These are phyloP conservation scores for Colletotrichum kahawae DNA, from an alignment of 2,329 filamentous ascomycete genomes.

Conservation along the genomic window DNA sequence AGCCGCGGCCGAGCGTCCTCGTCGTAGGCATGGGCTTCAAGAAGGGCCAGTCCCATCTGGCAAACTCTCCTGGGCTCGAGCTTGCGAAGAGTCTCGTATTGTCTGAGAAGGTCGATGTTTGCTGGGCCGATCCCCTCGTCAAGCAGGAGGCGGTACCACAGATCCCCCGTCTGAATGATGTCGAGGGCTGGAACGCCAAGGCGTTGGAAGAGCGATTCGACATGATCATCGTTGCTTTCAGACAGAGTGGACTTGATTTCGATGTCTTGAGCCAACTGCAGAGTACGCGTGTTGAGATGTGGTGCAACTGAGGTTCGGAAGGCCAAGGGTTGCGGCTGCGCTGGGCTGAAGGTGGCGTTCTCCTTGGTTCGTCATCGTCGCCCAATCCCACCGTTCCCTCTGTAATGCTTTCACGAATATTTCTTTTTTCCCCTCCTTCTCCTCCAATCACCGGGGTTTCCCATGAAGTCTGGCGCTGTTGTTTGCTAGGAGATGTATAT, in stretches of 20 bases:
- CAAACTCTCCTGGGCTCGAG: slow-evolving; percentile 52
- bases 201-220: slow-evolving; percentile 42
- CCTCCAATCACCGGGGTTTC: background rate
- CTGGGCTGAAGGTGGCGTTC: background rate
- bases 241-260: slow-evolving; percentile 48
- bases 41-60: slow-evolving; percentile 49
- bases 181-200: slow-evolving; percentile 39
- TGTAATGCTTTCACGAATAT: background rate
- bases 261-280: slow-evolving; percentile 37
- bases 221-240: slow-evolving; percentile 48
- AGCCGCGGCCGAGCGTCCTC: slow-evolving; percentile 36
- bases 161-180: slow-evolving; percentile 40
- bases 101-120: slow-evolving; percentile 43
- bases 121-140: slow-evolving; percentile 50
- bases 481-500: background rate
- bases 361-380: background rate
- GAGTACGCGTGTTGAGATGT: slow-evolving; percentile 41
- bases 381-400: background rate
- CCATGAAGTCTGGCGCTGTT: background rate
- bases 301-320: slow-evolving; percentile 32
- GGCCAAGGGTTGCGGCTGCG: slow-evolving; percentile 3
- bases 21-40: slow-evolving; percentile 58
- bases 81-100: slow-evolving; percentile 41
- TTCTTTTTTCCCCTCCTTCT: background rate
- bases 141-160: slow-evolving; percentile 44